phyloP scores from a whole-genome alignment of 176 grass and related monocot species.

The Cenchrus americanus region DNA sequence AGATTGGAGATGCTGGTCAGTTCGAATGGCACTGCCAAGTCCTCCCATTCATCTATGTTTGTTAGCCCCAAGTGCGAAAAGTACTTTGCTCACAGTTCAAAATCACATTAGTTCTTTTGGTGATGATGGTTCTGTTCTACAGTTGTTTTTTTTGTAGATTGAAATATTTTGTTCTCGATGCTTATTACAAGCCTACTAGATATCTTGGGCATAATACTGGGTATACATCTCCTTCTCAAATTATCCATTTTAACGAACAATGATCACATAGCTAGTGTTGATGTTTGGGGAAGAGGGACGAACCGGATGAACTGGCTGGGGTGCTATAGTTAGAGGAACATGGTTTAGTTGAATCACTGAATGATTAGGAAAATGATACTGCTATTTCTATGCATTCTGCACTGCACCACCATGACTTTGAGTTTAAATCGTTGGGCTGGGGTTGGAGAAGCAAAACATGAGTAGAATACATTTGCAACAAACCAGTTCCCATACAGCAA shows the following conservation, averaged over 20 bases:
- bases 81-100: background rate
- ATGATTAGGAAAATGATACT: no score
- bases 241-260: background rate
- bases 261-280: background rate
- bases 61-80: background rate
- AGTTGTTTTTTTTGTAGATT: background rate
- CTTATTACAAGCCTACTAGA: background rate
- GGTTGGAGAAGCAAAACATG: no score
- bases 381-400: no score
- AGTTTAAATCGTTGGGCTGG: no score
- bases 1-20: conserved; percentile 26
- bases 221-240: background rate
- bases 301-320: no score
- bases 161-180: background rate
- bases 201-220: background rate
- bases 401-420: no score
- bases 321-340: no score
- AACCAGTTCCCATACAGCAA: no score
- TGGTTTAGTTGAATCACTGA: no score
- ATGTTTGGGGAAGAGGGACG: no score
- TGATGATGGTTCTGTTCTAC: background rate
- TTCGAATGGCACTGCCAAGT: background rate
- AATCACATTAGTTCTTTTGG: background rate
- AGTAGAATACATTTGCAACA: no score
- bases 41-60: background rate